Percentiles rank a stretch among this genome's conserved stretches.
These are phyloP conservation scores for Daldinia bambusicola DNA, from an alignment of 495 filamentous ascomycete species.

Conservation along the genomic window DNA sequence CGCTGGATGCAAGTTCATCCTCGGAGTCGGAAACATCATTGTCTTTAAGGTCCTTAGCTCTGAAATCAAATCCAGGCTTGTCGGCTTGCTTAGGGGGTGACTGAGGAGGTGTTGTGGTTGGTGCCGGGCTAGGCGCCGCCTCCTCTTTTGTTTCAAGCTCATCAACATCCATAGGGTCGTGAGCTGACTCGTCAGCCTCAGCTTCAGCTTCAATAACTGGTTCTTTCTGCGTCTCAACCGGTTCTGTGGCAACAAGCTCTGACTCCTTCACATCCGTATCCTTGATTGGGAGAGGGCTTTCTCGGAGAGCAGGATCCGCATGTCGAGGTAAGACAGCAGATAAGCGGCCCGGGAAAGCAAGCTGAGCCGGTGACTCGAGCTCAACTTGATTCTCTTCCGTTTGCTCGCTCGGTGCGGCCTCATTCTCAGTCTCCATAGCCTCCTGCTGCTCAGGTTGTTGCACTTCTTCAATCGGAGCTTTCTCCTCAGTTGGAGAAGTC, in stretches of 20 bases:
- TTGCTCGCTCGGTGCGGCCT: constrained; percentile 15
- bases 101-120: constrained; percentile 45
- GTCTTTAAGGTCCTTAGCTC: constrained; percentile 52
- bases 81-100: constrained; percentile 45
- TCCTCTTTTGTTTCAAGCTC: constrained; percentile 36
- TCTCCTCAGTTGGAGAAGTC: constrained; percentile 22
- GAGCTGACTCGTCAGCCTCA: constrained; percentile 47
- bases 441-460: constrained; percentile 29
- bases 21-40: constrained; percentile 61
- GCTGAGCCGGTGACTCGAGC: constrained; percentile 48
- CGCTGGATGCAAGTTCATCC: constrained; percentile 59
- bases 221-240: constrained; percentile 22
- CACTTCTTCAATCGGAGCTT: constrained; percentile 19
- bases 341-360: constrained; percentile 61
- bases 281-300: constrained; percentile 34
- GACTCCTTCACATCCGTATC: constrained; percentile 14
- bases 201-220: constrained; percentile 49
- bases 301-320: constrained; percentile 56
- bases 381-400: constrained; percentile 30
- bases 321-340: constrained; percentile 62
- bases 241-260: constrained; percentile 12
- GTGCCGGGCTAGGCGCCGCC: constrained; percentile 13
- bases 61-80: constrained; percentile 48
- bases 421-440: constrained; percentile 32
- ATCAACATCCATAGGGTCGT: constrained; percentile 52